Evolutionary conservation across 2,329 filamentous ascomycete genomes (phyloP).

Genomic region (Aspergillus tanneri): DNA sequence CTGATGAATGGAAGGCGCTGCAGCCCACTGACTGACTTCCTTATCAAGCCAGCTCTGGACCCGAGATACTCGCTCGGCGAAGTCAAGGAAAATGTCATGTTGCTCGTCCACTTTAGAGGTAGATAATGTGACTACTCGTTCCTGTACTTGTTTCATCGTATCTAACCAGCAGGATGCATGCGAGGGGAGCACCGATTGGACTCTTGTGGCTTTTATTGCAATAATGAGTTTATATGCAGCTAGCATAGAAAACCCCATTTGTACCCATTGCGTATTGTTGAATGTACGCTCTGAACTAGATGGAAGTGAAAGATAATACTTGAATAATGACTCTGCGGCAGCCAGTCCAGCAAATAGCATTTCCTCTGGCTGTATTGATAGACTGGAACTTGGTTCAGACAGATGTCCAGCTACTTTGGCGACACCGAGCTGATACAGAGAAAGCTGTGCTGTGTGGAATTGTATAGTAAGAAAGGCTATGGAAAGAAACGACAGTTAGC

Average conservation of each 20-base stretch:
- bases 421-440: constrained; percentile 41
- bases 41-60: neutral
- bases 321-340: constrained; percentile 5
- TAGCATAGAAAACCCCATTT: constrained; percentile 36
- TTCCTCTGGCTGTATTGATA: neutral
- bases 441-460: constrained; percentile 41
- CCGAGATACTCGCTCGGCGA: neutral
- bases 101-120: neutral
- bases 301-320: constrained; percentile 35
- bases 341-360: neutral
- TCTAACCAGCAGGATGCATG: neutral
- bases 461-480: constrained; percentile 41
- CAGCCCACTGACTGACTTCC: neutral
- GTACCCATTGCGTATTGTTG: constrained; percentile 44
- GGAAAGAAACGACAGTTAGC: constrained; percentile 16
- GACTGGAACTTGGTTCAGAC: neutral
- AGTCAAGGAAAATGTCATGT: neutral
- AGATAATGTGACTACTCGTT: neutral
- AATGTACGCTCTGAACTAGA: constrained; percentile 34
- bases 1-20: neutral
- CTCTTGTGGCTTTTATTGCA: neutral
- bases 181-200: neutral
- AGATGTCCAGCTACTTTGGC: constrained; percentile 6
- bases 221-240: constrained; percentile 15
- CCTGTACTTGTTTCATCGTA: neutral